Conservation (phyloP, 1,139 yeast genomes). For the Zygosaccharomyces pseudobailii region DNA sequence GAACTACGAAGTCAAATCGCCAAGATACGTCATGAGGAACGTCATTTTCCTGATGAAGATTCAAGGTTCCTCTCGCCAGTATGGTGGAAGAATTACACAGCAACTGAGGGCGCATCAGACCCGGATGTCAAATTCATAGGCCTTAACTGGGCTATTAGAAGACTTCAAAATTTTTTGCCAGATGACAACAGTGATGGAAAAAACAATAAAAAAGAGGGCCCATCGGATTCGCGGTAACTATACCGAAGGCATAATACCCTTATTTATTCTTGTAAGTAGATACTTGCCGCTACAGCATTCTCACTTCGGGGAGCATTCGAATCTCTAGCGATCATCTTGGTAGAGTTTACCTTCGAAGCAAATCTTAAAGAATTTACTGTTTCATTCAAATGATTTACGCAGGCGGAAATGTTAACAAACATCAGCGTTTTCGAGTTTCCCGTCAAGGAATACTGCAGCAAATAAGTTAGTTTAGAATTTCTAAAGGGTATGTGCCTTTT, state of each 20-base stretch:
- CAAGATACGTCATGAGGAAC: constrained; percentile 48
- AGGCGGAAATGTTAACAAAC: constrained; percentile 88
- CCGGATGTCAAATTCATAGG: constrained; percentile 68
- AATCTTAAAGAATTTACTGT: constrained; percentile 81
- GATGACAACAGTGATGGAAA: constrained; percentile 25
- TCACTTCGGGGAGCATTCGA: not conserved
- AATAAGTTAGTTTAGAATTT: constrained; percentile 65
- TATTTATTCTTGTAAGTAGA: constrained; percentile 1
- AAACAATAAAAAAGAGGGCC: constrained; percentile 5
- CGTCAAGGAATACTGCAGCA: constrained; percentile 76
- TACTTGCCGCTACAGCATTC: not conserved
- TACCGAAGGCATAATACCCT: not conserved
- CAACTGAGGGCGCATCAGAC: constrained; percentile 59
- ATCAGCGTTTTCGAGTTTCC: constrained; percentile 87
- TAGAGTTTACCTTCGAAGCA: constrained; percentile 74
- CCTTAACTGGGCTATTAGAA: constrained; percentile 71
- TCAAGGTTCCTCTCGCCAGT: constrained; percentile 58
- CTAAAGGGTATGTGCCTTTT: constrained; percentile 51
- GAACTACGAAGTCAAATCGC: constrained; percentile 62
- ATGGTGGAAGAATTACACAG: constrained; percentile 69
- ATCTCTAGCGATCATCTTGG: constrained; percentile 36
- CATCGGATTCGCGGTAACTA: not conserved
- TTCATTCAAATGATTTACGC: constrained; percentile 58
- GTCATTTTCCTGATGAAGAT: constrained; percentile 52
- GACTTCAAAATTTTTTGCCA: constrained; percentile 54